phyloP scores from a whole-genome alignment of 495 filamentous ascomycete genomes.

The Haplographium delicatum region DNA sequence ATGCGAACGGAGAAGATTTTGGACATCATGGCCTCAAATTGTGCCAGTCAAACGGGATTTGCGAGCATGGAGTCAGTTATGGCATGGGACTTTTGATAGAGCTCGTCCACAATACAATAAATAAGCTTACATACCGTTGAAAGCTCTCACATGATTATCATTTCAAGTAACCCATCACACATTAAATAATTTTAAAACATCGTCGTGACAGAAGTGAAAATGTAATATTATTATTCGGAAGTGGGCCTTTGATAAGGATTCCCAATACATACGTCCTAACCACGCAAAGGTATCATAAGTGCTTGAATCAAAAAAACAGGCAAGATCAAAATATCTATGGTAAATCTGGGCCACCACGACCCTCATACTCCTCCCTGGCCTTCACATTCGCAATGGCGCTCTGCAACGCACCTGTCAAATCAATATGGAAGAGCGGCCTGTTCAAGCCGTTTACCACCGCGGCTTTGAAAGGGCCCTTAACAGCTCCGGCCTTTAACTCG shows the following conservation, averaged over 20 bases:
- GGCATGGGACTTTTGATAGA: too few relatives aligned
- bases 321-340: conserved; percentile 11
- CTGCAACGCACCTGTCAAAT: conserved; percentile 86
- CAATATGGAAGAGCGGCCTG: conserved; percentile 89
- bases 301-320: background rate
- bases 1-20: background rate
- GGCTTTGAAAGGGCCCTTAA: conserved; percentile 20
- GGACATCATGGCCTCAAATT: background rate
- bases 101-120: too few relatives aligned
- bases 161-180: too few relatives aligned
- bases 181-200: too few relatives aligned
- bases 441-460: conserved; percentile 81
- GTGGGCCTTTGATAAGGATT: too few relatives aligned
- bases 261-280: too few relatives aligned
- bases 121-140: too few relatives aligned
- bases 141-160: too few relatives aligned
- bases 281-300: conserved; percentile 10
- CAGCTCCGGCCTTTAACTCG: conserved; percentile 15
- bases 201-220: too few relatives aligned
- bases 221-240: too few relatives aligned
- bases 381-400: conserved; percentile 79
- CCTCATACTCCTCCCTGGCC: conserved; percentile 31
- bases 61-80: conserved; percentile 4
- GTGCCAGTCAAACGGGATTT: background rate
- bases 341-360: conserved; percentile 13